Percentiles rank a stretch among this genome's conserved stretches.
Conservation (phyloP, 2,329 filamentous ascomycete genomes). For the Lasiodiplodia theobromae region DNA sequence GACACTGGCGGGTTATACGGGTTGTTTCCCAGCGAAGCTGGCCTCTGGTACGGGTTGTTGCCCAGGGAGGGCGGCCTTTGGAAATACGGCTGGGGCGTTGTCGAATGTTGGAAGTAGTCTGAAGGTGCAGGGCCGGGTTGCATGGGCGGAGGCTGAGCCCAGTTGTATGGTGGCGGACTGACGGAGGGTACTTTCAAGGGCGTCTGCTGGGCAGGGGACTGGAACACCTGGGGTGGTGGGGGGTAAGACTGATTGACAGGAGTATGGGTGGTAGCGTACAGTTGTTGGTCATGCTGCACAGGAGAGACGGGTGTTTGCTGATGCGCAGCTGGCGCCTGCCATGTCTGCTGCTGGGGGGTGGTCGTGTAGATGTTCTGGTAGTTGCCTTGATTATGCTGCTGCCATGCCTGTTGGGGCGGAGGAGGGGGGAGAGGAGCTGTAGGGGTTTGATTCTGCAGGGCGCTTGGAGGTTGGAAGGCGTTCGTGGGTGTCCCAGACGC, state of each 20-base stretch:
- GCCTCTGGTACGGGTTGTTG: background rate
- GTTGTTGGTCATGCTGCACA: background rate
- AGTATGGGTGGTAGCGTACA: background rate
- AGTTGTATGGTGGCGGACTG: conserved; percentile 12
- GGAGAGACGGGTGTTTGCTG: background rate
- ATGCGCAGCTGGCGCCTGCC: background rate
- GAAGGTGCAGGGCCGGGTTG: background rate
- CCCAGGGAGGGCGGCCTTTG: background rate
- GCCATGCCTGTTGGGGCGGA: background rate
- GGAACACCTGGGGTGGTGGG: background rate
- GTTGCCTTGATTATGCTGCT: background rate
- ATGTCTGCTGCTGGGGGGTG: background rate
- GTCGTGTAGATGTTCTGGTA: background rate
- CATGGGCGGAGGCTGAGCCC: background rate
- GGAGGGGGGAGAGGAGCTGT: background rate
- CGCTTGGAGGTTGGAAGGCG: background rate
- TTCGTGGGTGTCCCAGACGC: background rate
- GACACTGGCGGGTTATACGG: conserved; percentile 14
- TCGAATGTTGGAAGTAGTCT: background rate
- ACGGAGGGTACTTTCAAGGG: background rate
- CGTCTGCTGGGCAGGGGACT: background rate
- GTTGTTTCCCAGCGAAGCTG: no score
- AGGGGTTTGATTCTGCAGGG: background rate
- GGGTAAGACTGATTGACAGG: background rate
- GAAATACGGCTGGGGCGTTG: background rate